A percentile compares a stretch with the other conserved stretches of the same genome.
phyloP scores from a whole-genome alignment of 2,329 filamentous ascomycete genomes.

The Fusarium citri region DNA sequence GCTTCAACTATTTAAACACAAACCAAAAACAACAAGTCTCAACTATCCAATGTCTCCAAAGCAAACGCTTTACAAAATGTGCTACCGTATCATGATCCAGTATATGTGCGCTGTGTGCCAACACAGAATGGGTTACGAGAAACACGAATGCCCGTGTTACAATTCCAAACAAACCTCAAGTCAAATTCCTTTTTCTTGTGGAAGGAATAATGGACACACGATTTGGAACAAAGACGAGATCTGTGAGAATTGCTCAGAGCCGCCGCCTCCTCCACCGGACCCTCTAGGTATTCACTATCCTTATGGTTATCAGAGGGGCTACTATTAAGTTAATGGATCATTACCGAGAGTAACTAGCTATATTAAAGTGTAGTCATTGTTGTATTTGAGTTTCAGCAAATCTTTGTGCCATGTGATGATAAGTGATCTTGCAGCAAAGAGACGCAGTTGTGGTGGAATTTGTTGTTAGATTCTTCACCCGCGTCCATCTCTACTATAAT shows the following conservation, averaged over 20 bases:
- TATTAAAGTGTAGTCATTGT: too few species aligned
- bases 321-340: neutral
- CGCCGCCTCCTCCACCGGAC: neutral
- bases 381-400: too few species aligned
- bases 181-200: neutral
- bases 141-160: neutral
- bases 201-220: neutral
- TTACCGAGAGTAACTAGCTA: too few species aligned
- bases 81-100: conserved; percentile 3
- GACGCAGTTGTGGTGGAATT: neutral
- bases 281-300: neutral
- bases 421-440: too few species aligned
- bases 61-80: neutral
- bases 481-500: too few species aligned
- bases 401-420: too few species aligned
- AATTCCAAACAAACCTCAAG: neutral
- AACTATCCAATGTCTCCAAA: neutral
- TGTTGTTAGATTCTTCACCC: neutral
- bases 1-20: too few species aligned
- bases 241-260: neutral
- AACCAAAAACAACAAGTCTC: too few species aligned
- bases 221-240: conserved; percentile 4
- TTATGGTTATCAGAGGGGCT: neutral
- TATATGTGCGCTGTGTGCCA: conserved; percentile 7
- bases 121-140: neutral